Base-by-base conservation (phyloP, 306 rosid species). In the Argentina anserina region DNA sequence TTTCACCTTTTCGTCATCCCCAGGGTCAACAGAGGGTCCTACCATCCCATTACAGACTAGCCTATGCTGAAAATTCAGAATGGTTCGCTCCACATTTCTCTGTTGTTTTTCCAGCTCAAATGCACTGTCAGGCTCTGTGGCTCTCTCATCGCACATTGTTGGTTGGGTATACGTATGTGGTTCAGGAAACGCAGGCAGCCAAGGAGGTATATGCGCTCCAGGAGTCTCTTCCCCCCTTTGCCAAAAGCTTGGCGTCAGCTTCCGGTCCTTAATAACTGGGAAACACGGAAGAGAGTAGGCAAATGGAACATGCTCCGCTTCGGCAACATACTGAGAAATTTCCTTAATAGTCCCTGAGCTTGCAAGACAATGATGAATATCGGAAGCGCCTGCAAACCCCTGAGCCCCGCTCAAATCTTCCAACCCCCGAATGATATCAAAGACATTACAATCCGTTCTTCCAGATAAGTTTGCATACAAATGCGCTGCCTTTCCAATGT, bases 141-240 rank as follows among this genome's bases (percentile, higher is more conserved):
- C 83, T 72, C 78, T 81, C 69, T 79, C 90, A 72, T 78, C 65
- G 67, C 65, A 37, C 3, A 52, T 34, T 20, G 81, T 79, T 20
- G 82, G 59, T 72, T 33, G 76, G 45, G 77, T 50, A 78, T 75
- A 80, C 37, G 86, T 67, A 61, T 84, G 83, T 12, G 87, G 87
- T 67, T 84, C 92, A 63, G 97, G 97, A 58, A 90, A 84, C 25
- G 82, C 81, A n/a, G 98, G 97, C 87, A 92, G 81, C 98, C 98
- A 90, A 49, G 86, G 63, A 49, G 98, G 97, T 77, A 92, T 87
- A 79, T 90, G 95, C 63, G 87, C 90, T 29, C 74, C 84, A 0
- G 88, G 88, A 78, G 97, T 84, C 71, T 87, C 90, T 74, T 85
- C 84, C 55, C 84, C 89, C 6, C 14, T 80, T 81, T 85, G 96